Evolutionary conservation across 805 yeast genomes (phyloP).

Genomic region (Yamadazyma tumulicola): DNA sequence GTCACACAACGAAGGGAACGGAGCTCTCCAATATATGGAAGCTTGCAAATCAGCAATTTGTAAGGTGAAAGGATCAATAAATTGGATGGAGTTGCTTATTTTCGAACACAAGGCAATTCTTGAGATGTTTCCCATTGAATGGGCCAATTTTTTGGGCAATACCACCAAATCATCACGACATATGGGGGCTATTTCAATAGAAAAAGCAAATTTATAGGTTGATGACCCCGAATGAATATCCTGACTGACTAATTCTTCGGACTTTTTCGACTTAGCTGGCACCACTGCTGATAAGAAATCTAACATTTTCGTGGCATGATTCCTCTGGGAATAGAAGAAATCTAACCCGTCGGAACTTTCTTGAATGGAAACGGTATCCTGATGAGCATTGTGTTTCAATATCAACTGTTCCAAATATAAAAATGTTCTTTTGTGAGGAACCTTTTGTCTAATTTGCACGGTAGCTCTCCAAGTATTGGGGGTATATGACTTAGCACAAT

Average conservation of each 20-base stretch:
- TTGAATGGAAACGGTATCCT: slow-evolving; percentile 88
- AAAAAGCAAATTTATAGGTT: slow-evolving; percentile 83
- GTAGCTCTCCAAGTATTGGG: slow-evolving; percentile 98
- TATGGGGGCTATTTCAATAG: slow-evolving; percentile 92
- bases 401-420: slow-evolving; percentile 93
- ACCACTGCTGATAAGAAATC: slow-evolving; percentile 84
- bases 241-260: slow-evolving; percentile 86
- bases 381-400: slow-evolving; percentile 87
- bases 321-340: slow-evolving; percentile 82
- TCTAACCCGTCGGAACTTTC: slow-evolving; percentile 94
- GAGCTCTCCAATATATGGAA: slow-evolving; percentile 72
- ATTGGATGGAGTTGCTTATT: slow-evolving; percentile 77
- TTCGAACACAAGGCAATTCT: slow-evolving; percentile 82
- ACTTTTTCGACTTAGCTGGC: slow-evolving; percentile 77
- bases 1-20: slow-evolving; percentile 76
- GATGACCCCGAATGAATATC: slow-evolving; percentile 91
- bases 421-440: slow-evolving; percentile 93
- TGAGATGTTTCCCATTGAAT: slow-evolving; percentile 75
- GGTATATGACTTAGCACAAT: slow-evolving; percentile 96
- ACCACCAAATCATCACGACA: slow-evolving; percentile 96
- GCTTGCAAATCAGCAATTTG: slow-evolving; percentile 75
- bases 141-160: slow-evolving; percentile 83
- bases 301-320: slow-evolving; percentile 91
- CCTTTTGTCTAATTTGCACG: slow-evolving; percentile 97
- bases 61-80: slow-evolving; percentile 79